These are phyloP conservation scores for Aspergillus ostianus DNA, from an alignment of 495 filamentous ascomycete species.

Conservation along the genomic window DNA sequence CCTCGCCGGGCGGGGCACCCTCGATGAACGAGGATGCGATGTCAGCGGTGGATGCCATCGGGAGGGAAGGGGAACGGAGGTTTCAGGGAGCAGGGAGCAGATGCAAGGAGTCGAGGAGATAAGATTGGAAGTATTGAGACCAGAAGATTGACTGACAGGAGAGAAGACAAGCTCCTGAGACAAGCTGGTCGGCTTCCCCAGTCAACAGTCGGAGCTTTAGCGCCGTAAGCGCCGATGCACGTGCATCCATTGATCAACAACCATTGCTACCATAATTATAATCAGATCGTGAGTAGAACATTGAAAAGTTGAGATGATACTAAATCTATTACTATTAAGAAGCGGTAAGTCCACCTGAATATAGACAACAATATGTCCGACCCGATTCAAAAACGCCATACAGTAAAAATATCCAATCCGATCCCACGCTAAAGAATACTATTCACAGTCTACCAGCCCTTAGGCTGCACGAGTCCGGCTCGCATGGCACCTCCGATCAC, in stretches of 20 bases:
- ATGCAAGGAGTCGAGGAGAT: background rate
- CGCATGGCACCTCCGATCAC: slow-evolving; percentile 23
- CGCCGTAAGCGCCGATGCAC: slow-evolving; percentile 24
- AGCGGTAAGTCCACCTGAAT: background rate
- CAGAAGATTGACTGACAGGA: background rate
- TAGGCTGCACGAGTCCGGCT: slow-evolving; percentile 12
- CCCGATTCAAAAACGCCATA: background rate
- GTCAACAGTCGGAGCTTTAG: slow-evolving; percentile 23
- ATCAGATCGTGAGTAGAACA: no score
- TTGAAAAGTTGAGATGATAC: no score
- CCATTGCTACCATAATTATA: no score
- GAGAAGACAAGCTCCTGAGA: slow-evolving; percentile 7
- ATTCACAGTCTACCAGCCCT: background rate
- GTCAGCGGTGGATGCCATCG: slow-evolving; percentile 51
- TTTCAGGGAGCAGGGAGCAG: background rate
- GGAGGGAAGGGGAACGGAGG: background rate
- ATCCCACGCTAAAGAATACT: background rate
- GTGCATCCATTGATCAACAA: slow-evolving; percentile 2
- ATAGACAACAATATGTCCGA: slow-evolving; percentile 3
- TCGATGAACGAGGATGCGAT: slow-evolving; percentile 86
- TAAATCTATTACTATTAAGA: background rate
- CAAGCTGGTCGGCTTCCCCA: slow-evolving; percentile 15
- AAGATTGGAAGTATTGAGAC: background rate
- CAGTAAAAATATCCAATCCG: background rate
- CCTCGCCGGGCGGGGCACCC: slow-evolving; percentile 96